Conservation (phyloP, 768 basidiomycete species). For the Lanmaoa rubissima region DNA sequence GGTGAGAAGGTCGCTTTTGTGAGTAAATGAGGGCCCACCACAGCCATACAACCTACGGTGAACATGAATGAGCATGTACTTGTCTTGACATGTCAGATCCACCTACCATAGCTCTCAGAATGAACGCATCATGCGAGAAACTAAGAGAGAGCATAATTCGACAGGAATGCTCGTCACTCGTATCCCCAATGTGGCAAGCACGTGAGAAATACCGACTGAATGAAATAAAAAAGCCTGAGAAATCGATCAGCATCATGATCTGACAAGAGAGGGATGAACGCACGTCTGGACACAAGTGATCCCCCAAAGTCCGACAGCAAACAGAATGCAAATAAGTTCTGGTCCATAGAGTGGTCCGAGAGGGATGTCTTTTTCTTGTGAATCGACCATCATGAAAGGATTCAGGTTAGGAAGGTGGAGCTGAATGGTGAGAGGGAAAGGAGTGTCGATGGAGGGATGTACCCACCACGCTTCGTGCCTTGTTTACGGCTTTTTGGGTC, state of each 20-base stretch:
- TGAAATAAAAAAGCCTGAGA: conserved; percentile 17
- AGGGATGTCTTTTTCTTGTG: neutral
- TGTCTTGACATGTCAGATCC: neutral
- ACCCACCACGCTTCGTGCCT: neutral
- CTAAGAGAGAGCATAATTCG: neutral
- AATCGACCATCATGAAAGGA: neutral
- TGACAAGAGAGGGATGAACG: neutral
- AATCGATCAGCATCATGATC: neutral
- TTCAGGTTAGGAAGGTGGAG: neutral
- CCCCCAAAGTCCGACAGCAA: conserved; percentile 25
- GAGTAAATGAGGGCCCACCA: conserved; percentile 5
- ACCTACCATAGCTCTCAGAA: conserved; percentile 15
- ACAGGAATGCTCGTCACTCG: neutral
- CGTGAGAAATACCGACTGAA: conserved; percentile 11
- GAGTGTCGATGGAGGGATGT: neutral
- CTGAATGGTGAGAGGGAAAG: neutral
- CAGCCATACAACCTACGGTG: conserved; percentile 16
- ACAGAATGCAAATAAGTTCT: conserved; percentile 14
- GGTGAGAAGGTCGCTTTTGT: neutral
- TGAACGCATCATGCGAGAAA: conserved; percentile 2
- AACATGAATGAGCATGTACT: neutral
- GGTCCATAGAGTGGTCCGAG: conserved; percentile 10
- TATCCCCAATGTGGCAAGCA: neutral
- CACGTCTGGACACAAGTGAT: conserved; percentile 24
- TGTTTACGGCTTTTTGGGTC: neutral